Conservation (phyloP, 2,329 filamentous ascomycete species). For the Clarireedia paspali region DNA sequence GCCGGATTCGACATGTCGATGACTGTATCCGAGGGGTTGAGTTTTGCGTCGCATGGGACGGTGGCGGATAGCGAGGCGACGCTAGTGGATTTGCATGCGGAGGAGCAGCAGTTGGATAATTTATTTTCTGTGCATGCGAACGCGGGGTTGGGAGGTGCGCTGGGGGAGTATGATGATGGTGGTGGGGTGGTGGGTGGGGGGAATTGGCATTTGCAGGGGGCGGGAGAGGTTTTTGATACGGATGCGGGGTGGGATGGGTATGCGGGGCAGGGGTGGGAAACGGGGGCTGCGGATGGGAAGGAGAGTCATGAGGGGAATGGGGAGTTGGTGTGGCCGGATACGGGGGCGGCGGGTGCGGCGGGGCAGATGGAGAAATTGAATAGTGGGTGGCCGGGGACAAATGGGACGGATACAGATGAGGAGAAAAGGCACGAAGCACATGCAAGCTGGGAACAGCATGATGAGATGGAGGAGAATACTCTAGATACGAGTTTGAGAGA, state of each 20-base stretch:
- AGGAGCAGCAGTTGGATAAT: neutral
- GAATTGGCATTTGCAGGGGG: neutral
- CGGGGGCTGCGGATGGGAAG: neutral
- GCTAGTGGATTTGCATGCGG: neutral
- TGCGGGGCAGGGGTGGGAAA: neutral
- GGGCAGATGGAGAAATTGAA: neutral
- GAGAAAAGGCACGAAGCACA: neutral
- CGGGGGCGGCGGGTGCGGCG: neutral
- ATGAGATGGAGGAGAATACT: neutral
- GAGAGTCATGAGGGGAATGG: neutral
- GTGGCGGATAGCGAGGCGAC: conserved; percentile 24
- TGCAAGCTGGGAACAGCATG: neutral
- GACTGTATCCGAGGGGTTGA: conserved; percentile 24
- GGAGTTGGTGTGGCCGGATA: conserved; percentile 3
- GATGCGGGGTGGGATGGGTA: neutral
- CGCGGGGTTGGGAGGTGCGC: neutral
- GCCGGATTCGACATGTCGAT: conserved; percentile 15
- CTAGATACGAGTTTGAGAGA: neutral
- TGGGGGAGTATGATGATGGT: neutral
- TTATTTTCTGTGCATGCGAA: neutral
- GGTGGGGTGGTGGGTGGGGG: neutral
- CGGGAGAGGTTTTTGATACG: neutral
- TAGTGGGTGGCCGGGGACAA: neutral
- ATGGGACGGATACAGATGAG: neutral
- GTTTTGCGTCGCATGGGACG: conserved; percentile 31